Base-by-base conservation (phyloP, 2,329 filamentous ascomycete genomes). In the Elsinoe necatrix region DNA sequence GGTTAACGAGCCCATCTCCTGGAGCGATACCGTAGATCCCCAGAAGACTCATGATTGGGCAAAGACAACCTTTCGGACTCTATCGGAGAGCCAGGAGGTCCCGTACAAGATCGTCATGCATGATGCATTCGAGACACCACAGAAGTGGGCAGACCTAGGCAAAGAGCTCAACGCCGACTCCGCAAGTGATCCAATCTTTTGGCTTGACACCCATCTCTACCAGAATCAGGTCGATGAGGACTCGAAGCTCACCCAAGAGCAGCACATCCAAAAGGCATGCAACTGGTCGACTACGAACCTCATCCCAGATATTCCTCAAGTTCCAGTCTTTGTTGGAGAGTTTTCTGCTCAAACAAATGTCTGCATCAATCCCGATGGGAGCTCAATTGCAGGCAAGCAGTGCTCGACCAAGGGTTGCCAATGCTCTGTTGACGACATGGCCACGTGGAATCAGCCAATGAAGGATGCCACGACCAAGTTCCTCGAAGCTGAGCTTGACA, bases 131-230 rank as follows among this genome's bases (percentile, higher is more conserved):
- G 57, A 61, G 45, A 64, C 63, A 6, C 62, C 69, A 3, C 37
- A 42, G 1, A 55, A 59, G 8, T 75, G 72, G 73, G 41, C 59
- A 27, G 58, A 62, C 8, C 58, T 68, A 37, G 61, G 61, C 54
- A 31, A 54, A 3, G 47, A 43, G n/a, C 50, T 68, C 45, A 67
- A 67, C 37, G 58, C 59, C 41, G 63, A 68, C 31, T 61, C 63
- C 0, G 39, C 62, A 18, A 62, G 65, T 4, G 60, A 68, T n/a
- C 65, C 69, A 39, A 59, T 64, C 34, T 73, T 75, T 56, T 72
- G 69, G 35, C 61, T 76, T 41, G 73, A 75, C 56, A 70, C 68
- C 0, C 74, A 75, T 56, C 70, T 75, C 51, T 76, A 75, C 60
- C 73, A 76, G 61, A 71, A 75, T 58, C 71, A 72, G 58, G 68